phyloP scores from a whole-genome alignment of 2,329 filamentous ascomycete species.

The Ophiostoma sp. region DNA sequence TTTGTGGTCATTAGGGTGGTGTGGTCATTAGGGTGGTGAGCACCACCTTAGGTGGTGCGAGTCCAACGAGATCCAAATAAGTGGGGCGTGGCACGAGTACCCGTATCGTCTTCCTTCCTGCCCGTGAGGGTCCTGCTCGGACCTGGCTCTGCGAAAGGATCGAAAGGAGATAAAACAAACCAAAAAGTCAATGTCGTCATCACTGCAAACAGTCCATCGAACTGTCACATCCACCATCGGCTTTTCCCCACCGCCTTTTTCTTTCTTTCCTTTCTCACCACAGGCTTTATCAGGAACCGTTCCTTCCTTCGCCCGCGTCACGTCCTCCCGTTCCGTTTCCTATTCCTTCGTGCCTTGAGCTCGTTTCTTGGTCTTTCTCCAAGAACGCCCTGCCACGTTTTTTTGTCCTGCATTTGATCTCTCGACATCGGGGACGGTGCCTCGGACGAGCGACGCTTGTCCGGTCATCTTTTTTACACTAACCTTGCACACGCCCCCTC shows the following conservation, averaged over 20 bases:
- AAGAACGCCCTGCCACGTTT: neutral
- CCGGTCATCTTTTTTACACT: neutral
- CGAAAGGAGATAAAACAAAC: neutral
- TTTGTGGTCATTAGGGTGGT: too few species aligned
- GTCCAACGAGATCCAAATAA: too few species aligned
- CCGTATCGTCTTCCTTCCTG: neutral
- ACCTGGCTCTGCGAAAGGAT: neutral
- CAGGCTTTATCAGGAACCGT: neutral
- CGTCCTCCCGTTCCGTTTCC: neutral
- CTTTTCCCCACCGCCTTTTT: neutral
- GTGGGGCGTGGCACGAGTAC: too few species aligned
- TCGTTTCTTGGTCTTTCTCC: neutral
- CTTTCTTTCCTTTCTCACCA: neutral
- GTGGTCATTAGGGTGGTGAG: too few species aligned
- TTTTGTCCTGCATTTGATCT: neutral
- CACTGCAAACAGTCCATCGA: neutral
- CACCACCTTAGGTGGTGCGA: too few species aligned
- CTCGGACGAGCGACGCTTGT: neutral
- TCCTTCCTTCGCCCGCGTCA: neutral
- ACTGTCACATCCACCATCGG: neutral
- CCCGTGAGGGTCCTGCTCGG: neutral
- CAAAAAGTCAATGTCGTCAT: constrained; percentile 20
- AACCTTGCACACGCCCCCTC: neutral
- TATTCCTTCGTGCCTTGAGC: neutral
- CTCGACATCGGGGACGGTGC: neutral